phyloP scores from a whole-genome alignment of 2,329 filamentous ascomycete species.

The Mariannaea sp. region DNA sequence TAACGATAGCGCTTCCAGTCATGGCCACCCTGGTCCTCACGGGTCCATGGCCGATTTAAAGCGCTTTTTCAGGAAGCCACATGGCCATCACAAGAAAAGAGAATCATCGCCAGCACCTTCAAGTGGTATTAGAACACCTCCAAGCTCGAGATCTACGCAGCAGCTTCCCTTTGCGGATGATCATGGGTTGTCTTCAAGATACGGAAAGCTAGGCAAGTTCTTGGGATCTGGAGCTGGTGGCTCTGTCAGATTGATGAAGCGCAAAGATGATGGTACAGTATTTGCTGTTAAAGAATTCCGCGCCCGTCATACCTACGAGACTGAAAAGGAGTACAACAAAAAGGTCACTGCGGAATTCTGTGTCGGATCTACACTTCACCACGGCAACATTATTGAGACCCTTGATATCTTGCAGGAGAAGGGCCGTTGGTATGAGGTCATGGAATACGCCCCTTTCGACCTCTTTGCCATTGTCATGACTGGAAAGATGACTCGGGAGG shows the following conservation, averaged over 20 bases:
- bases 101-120: slow-evolving; percentile 65
- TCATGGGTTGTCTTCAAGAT: slow-evolving; percentile 86
- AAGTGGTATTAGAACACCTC: slow-evolving; percentile 54
- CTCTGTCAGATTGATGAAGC: slow-evolving; percentile 91
- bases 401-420: slow-evolving; percentile 96
- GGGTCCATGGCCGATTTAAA: slow-evolving; percentile 94
- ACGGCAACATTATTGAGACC: slow-evolving; percentile 98
- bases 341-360: slow-evolving; percentile 99
- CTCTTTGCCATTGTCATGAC: slow-evolving; percentile 99
- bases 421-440: slow-evolving; percentile 94
- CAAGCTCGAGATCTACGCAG: slow-evolving; percentile 53
- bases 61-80: slow-evolving; percentile 88
- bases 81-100: slow-evolving; percentile 71
- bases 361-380: slow-evolving; percentile 93
- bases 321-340: slow-evolving; percentile 94
- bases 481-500: slow-evolving; percentile 91
- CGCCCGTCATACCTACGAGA: slow-evolving; percentile 88
- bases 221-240: slow-evolving; percentile 93
- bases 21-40: slow-evolving; percentile 47
- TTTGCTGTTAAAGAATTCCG: slow-evolving; percentile 99
- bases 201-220: slow-evolving; percentile 93
- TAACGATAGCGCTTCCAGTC: slow-evolving; percentile 35
- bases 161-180: slow-evolving; percentile 93
- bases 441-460: slow-evolving; percentile 97
- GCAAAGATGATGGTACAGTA: slow-evolving; percentile 87